Conservation (phyloP, 306 rosid genomes). For the Gynostemma pentaphyllum region DNA sequence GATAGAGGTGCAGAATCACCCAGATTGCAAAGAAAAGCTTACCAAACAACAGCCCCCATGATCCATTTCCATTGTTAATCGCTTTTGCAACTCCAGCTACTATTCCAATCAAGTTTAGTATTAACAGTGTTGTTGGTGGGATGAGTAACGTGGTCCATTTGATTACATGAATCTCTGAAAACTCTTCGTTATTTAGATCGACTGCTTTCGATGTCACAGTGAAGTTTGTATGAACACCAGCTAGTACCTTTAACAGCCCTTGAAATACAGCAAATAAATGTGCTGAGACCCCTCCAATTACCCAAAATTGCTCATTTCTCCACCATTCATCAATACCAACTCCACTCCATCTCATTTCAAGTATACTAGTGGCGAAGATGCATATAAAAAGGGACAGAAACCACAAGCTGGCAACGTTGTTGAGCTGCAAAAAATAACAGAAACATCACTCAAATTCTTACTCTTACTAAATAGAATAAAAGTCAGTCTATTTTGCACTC, state of each 20-base stretch:
- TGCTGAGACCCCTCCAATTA: conserved; percentile 59
- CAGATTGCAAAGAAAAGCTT: conserved; percentile 52
- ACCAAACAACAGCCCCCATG: conserved; percentile 61
- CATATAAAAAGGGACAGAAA: conserved; percentile 54
- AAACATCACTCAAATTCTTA: not conserved
- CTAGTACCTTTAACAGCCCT: conserved; percentile 46
- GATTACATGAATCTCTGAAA: conserved; percentile 23
- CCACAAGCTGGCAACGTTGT: conserved; percentile 46
- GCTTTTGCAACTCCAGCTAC: conserved; percentile 57
- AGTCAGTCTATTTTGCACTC: too few species aligned
- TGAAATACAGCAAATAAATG: conserved; percentile 46
- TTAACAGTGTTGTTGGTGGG: conserved; percentile 58
- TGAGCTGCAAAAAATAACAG: conserved; percentile 30
- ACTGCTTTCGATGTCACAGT: conserved; percentile 32
- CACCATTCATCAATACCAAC: conserved; percentile 60
- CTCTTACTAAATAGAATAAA: too few species aligned
- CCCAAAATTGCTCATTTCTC: conserved; percentile 82
- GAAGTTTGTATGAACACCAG: conserved; percentile 48
- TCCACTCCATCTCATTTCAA: conserved; percentile 78
- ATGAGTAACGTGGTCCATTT: conserved; percentile 55
- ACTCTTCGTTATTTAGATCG: conserved; percentile 13
- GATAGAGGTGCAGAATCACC: conserved; percentile 64
- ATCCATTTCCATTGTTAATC: conserved; percentile 41
- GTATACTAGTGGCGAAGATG: conserved; percentile 38
- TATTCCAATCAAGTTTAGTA: conserved; percentile 45